Evolutionary conservation across 495 filamentous ascomycete species (phyloP), one percentile per base, ranked within the genome.

Genomic region (Aspergillus nanangensis): DNA sequence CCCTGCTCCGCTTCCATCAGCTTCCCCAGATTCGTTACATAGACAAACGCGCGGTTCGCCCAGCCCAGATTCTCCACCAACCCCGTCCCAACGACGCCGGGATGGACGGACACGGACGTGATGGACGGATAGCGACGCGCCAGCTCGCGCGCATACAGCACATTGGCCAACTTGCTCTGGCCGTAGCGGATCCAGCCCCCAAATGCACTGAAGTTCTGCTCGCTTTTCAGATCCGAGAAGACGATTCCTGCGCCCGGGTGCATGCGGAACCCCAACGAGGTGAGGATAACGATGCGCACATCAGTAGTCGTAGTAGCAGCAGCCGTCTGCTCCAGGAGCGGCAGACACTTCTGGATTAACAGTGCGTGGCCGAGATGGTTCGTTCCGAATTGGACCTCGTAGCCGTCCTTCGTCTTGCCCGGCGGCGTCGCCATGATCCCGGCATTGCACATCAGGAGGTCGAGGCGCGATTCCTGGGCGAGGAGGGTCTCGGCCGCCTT

Each of bases 311-410:
- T n/a, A n/a, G n/a, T n/a, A n/a, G n/a, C n/a, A n/a, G n/a, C n/a
- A 13, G 22, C 38, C 2, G 38, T 29, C 17, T 23, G 31, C 21
- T 57, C 31, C 3, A 88, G 63, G 1, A 69, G 62, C 1, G 82
- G 80, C 1, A 86, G 64, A 4, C 88, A 60, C 1, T 78, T 70
- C 27, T 74, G 70, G 31, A 77, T 79, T 7, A 89, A 62, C 0
- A 86, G 70, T 15, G 76, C 76, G 50, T 86, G 83, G 5, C 77
- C 80, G 34, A 88, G 62, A 54, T 88, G 77, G 53, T 89, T 89
- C 9, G 77, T 80, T 10, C 78, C 82, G 38, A 87, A 81, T 47
- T 85, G 80, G 10, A 78, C 59, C 52, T 88, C 83, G 60, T 79
- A 84, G 14, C 82, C 81, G 38, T 88, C 81, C 2, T 56, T 46